Conservation (phyloP, 352 stramenopile genomes). For the Phytopythium litorale region DNA sequence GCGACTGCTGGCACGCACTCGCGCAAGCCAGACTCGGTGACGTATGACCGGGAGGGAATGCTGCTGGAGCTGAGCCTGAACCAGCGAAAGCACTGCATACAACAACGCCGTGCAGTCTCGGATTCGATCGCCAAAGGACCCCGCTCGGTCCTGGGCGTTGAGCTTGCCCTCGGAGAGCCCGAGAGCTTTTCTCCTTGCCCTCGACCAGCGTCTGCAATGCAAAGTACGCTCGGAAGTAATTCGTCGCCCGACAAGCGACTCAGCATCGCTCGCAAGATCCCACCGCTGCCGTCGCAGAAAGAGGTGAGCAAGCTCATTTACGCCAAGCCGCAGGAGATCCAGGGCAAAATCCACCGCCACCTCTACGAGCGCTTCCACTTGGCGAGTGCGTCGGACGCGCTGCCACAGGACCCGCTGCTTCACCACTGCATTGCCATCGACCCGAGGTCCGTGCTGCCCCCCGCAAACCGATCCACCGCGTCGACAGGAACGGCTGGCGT, state of each 20-base stretch:
- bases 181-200: background rate
- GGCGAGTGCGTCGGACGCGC: constrained; percentile 26
- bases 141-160: constrained; percentile 62
- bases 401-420: constrained; percentile 60
- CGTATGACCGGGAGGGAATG: constrained; percentile 59
- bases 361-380: constrained; percentile 51
- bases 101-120: constrained; percentile 39
- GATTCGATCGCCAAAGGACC: constrained; percentile 29
- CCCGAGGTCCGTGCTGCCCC: constrained; percentile 28
- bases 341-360: constrained; percentile 53
- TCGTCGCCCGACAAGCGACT: background rate
- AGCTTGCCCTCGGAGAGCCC: constrained; percentile 11
- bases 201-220: background rate
- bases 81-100: constrained; percentile 57
- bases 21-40: constrained; percentile 33
- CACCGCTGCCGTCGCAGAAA: constrained; percentile 47
- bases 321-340: constrained; percentile 60
- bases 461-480: background rate
- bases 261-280: constrained; percentile 31
- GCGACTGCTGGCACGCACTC: background rate
- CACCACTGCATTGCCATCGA: constrained; percentile 65
- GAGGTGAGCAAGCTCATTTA: constrained; percentile 65
- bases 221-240: background rate
- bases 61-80: constrained; percentile 67
- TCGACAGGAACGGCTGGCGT: background rate